phyloP scores from a whole-genome alignment of 805 yeast genomes.

The Priceomyces fermenticarens region DNA sequence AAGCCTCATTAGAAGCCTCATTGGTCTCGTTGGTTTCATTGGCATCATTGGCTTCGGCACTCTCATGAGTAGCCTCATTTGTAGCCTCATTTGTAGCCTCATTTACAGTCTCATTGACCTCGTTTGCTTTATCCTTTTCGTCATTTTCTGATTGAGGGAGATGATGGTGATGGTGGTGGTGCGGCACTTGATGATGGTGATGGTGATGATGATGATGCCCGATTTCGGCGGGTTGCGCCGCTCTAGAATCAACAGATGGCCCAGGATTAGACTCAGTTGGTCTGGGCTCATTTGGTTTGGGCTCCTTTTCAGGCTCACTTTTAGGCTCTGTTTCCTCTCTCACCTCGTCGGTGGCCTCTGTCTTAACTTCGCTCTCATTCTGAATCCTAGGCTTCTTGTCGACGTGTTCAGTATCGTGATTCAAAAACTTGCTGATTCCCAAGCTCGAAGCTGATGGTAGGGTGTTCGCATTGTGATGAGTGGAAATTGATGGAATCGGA shows the following conservation, averaged over 20 bases:
- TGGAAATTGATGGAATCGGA: slow-evolving; percentile 26
- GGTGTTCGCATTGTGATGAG: slow-evolving; percentile 3
- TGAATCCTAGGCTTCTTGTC: slow-evolving; percentile 8
- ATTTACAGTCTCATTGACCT: neutral
- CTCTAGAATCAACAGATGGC: neutral
- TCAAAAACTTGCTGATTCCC: slow-evolving; percentile 21
- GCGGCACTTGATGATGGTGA: slow-evolving; percentile 5
- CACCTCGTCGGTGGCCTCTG: too few species aligned
- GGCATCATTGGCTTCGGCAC: too few species aligned
- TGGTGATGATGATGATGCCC: slow-evolving; percentile 9
- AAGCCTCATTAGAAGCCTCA: too few species aligned
- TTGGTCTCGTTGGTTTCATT: too few species aligned
- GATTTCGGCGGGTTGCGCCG: neutral
- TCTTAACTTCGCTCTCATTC: neutral
- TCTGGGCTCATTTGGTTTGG: slow-evolving; percentile 9
- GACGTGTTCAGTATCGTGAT: slow-evolving; percentile 5
- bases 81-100: neutral
- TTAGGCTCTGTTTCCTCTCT: slow-evolving; percentile 3
- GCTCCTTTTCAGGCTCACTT: too few species aligned
- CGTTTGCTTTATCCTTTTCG: neutral
- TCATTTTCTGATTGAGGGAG: slow-evolving; percentile 4
- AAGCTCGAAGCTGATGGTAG: slow-evolving; percentile 16
- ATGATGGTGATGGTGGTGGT: slow-evolving; percentile 15
- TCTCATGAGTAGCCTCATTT: neutral
- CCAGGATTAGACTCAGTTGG: too few species aligned